A percentile compares a stretch with the other conserved stretches of the same genome.
phyloP scores from a whole-genome alignment of 257 asterid species.

The Solanum commersonii region DNA sequence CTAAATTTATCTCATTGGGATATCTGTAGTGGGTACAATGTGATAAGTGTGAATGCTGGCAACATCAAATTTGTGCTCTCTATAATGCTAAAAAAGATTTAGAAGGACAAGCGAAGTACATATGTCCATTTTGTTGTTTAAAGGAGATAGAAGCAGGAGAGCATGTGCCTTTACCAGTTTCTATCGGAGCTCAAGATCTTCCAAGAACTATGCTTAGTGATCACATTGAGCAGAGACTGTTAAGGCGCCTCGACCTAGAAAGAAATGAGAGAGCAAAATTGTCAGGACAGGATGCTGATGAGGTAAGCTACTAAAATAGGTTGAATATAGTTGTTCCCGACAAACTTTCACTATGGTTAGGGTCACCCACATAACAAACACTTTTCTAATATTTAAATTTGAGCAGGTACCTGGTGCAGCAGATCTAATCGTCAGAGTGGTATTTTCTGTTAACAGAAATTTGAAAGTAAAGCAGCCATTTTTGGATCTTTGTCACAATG shows the following conservation, averaged over 20 bases:
- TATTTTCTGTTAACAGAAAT: conserved; percentile 33
- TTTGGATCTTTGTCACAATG: conserved; percentile 43
- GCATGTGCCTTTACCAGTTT: conserved; percentile 17
- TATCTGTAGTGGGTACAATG: conserved; percentile 68
- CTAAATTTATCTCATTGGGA: conserved; percentile 2
- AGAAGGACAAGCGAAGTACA: conserved; percentile 36
- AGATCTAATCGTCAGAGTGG: conserved; percentile 64
- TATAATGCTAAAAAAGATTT: conserved; percentile 39
- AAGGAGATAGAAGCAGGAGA: conserved; percentile 25
- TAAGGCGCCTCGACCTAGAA: conserved; percentile 41
- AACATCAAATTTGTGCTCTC: conserved; percentile 71
- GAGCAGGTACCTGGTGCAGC: conserved; percentile 55
- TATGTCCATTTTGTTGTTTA: conserved; percentile 54
- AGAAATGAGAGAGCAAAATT: conserved; percentile 45
- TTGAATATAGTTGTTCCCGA: background rate
- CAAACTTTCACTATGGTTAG: background rate
- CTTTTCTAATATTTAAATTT: conserved; percentile 7
- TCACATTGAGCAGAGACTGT: conserved; percentile 56
- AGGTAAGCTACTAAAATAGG: conserved; percentile 24
- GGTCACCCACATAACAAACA: background rate
- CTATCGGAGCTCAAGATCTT: conserved; percentile 50
- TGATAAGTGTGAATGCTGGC: conserved; percentile 59
- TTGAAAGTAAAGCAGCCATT: conserved; percentile 57
- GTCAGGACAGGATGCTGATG: conserved; percentile 32
- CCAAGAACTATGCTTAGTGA: conserved; percentile 62